Percentiles rank a stretch among this genome's conserved stretches.
These are phyloP conservation scores for Sugiyamaella americana DNA, from an alignment of 805 yeast species.

Conservation along the genomic window DNA sequence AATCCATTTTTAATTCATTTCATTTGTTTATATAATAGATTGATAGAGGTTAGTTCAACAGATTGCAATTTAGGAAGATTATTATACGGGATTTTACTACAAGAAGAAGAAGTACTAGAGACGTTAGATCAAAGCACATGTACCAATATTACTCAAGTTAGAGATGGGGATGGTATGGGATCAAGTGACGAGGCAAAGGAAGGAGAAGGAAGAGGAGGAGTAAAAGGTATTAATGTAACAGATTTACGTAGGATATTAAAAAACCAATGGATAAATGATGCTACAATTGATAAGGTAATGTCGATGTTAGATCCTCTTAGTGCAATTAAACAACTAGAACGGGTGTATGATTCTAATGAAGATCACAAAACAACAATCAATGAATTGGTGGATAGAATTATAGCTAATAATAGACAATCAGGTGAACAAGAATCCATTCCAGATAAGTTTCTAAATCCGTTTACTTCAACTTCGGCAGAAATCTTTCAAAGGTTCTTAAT, in stretches of 20 bases:
- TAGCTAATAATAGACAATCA: background rate
- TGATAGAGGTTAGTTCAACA: background rate
- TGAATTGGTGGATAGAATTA: constrained; percentile 4
- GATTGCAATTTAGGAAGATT: background rate
- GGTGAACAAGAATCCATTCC: background rate
- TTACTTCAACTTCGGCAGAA: constrained; percentile 5
- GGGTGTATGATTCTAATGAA: background rate
- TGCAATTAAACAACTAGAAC: background rate
- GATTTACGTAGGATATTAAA: background rate
- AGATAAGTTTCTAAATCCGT: background rate
- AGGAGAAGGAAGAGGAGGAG: background rate
- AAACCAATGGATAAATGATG: background rate
- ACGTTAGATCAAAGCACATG: background rate
- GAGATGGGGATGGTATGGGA: background rate
- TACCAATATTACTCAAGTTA: background rate
- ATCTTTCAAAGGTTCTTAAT: constrained; percentile 7
- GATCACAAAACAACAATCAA: background rate
- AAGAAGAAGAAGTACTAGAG: background rate
- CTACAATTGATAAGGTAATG: constrained; percentile 6
- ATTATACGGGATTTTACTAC: background rate
- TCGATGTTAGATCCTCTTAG: background rate
- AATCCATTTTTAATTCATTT: constrained; percentile 1
- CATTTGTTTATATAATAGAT: constrained; percentile 2
- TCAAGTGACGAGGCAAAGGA: background rate
- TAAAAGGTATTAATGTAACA: constrained; percentile 2